These are phyloP conservation scores for Cladosporium sp. DNA, from an alignment of 2,329 filamentous ascomycete genomes.

Conservation along the genomic window DNA sequence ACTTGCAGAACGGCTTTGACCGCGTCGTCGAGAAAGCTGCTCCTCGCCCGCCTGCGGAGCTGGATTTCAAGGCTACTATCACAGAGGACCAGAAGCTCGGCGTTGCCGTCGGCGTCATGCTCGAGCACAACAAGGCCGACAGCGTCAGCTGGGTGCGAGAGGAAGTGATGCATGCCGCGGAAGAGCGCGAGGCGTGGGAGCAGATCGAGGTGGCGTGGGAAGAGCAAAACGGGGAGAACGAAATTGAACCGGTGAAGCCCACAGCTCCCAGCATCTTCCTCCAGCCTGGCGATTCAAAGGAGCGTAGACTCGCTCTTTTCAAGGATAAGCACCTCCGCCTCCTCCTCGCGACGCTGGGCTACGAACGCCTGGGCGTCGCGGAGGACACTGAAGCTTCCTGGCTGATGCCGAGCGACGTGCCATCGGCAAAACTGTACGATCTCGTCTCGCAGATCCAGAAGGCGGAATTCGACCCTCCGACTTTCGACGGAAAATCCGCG, in stretches of 20 bases:
- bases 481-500: constrained; percentile 66
- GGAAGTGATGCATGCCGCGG: constrained; percentile 59
- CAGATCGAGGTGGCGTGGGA: not conserved
- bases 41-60: constrained; percentile 66
- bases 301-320: constrained; percentile 68
- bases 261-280: constrained; percentile 49
- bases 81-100: constrained; percentile 62
- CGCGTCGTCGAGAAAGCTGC: constrained; percentile 63
- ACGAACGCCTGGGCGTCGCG: constrained; percentile 58
- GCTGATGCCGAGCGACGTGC: constrained; percentile 64
- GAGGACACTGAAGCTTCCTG: constrained; percentile 72
- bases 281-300: constrained; percentile 55
- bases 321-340: constrained; percentile 84
- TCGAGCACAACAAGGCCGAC: constrained; percentile 72
- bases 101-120: constrained; percentile 69
- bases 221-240: constrained; percentile 14
- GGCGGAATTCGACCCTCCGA: constrained; percentile 70
- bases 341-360: constrained; percentile 69
- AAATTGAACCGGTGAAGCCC: constrained; percentile 20
- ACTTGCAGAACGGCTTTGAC: constrained; percentile 85
- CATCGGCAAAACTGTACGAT: constrained; percentile 60
- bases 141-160: constrained; percentile 77
- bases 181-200: constrained; percentile 72
- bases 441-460: constrained; percentile 67
- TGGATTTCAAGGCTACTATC: constrained; percentile 71